Evolutionary conservation across 2,329 filamentous ascomycete species (phyloP).

Genomic region (Epichloe hybrida): DNA sequence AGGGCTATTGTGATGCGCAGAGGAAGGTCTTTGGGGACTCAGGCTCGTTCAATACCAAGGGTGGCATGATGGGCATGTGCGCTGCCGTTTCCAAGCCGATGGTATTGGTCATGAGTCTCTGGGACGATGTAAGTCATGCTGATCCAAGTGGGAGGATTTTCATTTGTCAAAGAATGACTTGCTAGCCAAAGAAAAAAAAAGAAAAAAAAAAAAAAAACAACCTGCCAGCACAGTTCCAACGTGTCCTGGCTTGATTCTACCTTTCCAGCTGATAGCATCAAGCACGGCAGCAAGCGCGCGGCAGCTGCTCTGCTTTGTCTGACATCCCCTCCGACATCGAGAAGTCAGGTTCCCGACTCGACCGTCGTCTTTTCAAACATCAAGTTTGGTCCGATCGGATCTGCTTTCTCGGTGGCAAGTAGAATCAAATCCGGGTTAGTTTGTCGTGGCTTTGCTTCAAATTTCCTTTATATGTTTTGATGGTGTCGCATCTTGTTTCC

Average conservation of each 20-base stretch:
- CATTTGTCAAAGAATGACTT: too few relatives aligned
- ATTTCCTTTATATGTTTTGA: neutral
- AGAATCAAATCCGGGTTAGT: neutral
- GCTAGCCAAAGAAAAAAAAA: too few relatives aligned
- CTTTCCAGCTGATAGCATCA: neutral
- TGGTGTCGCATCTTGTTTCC: accelerated
- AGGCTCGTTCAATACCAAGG: slow-evolving; percentile 17
- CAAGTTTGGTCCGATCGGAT: slow-evolving; percentile 40
- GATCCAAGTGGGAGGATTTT: too few relatives aligned
- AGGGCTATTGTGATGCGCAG: too few relatives aligned
- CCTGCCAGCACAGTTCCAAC: slow-evolving; percentile 38
- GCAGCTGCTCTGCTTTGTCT: slow-evolving; percentile 17
- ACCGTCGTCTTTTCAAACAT: slow-evolving; percentile 46
- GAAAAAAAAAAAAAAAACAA: too few relatives aligned
- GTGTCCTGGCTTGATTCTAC: slow-evolving; percentile 31
- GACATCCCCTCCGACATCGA: slow-evolving; percentile 27
- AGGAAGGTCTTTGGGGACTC: too few relatives aligned
- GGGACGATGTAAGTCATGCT: slow-evolving; percentile 48
- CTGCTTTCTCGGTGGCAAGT: slow-evolving; percentile 26
- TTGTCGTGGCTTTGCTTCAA: neutral
- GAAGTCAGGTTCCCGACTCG: slow-evolving; percentile 27
- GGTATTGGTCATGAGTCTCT: slow-evolving; percentile 38
- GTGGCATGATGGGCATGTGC: slow-evolving; percentile 45
- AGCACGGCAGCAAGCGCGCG: neutral
- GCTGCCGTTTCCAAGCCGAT: slow-evolving; percentile 26